Evolutionary conservation across 371 early-diverging fungal genomes (phyloP).

Genomic region (Massospora cicadina): DNA sequence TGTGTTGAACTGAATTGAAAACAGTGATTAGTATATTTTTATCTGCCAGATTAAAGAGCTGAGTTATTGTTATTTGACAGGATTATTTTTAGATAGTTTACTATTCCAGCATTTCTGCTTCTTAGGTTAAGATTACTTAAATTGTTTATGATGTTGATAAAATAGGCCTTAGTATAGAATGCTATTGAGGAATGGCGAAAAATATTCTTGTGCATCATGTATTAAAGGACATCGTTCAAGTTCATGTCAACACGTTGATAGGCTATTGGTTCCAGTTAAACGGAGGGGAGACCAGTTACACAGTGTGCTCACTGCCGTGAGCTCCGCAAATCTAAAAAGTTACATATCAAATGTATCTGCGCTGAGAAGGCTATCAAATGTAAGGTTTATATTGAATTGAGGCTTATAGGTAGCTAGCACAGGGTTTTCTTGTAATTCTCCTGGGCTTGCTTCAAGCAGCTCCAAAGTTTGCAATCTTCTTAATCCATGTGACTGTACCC

Average conservation of each 20-base stretch:
- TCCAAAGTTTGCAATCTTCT: conserved; percentile 4
- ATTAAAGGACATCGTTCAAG: conserved; percentile 28
- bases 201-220: conserved; percentile 26
- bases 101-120: no score
- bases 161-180: no score
- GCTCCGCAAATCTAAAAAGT: conserved; percentile 50
- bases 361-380: conserved; percentile 17
- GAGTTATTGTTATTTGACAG: no score
- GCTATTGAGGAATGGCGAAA: conserved; percentile 21
- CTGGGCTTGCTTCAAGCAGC: neutral
- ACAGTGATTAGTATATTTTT: no score
- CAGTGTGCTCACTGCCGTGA: conserved; percentile 61
- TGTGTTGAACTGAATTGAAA: no score
- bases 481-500: conserved; percentile 9
- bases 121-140: no score
- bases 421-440: neutral
- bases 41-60: no score
- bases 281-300: conserved; percentile 58
- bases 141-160: no score
- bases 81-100: no score
- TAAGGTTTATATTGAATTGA: neutral
- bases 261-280: conserved; percentile 46
- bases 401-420: neutral
- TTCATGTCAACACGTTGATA: conserved; percentile 26
- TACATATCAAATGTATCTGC: conserved; percentile 58